phyloP scores from a whole-genome alignment of 768 basidiomycete species.

The Nidularia sp. region DNA sequence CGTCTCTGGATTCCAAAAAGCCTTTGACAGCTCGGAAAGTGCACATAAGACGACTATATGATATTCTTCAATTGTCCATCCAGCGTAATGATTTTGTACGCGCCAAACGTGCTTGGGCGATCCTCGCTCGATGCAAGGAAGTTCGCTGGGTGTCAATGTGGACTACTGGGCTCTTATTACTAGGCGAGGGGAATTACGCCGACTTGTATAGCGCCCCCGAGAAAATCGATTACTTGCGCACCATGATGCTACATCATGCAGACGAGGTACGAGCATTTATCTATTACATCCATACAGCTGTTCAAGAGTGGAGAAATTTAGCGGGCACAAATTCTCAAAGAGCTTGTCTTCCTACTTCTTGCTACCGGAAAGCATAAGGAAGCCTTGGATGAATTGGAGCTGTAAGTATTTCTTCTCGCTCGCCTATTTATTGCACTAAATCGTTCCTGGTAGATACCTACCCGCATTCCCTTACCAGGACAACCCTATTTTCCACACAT shows the following conservation, averaged over 20 bases:
- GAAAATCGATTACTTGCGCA: constrained; percentile 56
- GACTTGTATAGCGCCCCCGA: constrained; percentile 21
- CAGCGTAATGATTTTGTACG: constrained; percentile 61
- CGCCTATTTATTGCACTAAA: constrained; percentile 1
- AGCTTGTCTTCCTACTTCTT: constrained; percentile 69
- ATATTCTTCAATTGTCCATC: constrained; percentile 68
- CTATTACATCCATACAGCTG: neutral
- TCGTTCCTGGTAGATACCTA: constrained; percentile 54
- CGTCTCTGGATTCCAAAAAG: constrained; percentile 43
- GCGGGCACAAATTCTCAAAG: constrained; percentile 74
- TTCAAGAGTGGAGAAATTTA: constrained; percentile 22
- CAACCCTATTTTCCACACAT: constrained; percentile 73
- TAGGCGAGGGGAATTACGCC: constrained; percentile 29
- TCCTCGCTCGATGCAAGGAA: constrained; percentile 76
- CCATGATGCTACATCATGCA: constrained; percentile 67
- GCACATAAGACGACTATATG: constrained; percentile 72
- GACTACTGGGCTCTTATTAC: constrained; percentile 59
- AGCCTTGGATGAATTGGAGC: constrained; percentile 82
- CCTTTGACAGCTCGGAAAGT: constrained; percentile 58
- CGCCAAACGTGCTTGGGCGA: constrained; percentile 69
- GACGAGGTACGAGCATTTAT: constrained; percentile 49
- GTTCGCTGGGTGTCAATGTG: constrained; percentile 71
- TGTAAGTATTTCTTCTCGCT: constrained; percentile 45
- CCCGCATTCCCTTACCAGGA: constrained; percentile 87
- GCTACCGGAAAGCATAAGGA: constrained; percentile 51